Evolutionary conservation across 1,139 yeast species (phyloP), one percentile per base, ranked within the genome.

Genomic region (Lodderomyces elongisporus): DNA sequence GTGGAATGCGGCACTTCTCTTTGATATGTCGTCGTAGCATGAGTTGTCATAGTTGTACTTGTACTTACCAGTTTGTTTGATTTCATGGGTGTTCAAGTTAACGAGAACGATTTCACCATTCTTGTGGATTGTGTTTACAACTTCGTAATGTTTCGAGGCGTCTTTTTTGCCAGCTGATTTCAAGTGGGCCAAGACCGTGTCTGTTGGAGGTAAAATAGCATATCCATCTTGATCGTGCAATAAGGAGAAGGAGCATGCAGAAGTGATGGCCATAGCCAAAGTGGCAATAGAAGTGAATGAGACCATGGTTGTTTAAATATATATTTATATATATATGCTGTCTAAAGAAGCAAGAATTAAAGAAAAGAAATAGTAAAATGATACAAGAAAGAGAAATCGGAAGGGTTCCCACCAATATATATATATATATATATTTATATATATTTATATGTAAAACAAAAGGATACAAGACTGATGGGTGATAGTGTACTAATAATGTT

Each of bases 201-300:
- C 40, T 9, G 47, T 43, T 21, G 47, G 47, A 13, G 47, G 47
- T 35, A 43, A 42, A 17, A 43, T 37, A 3, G 46, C 42, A 28
- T 18, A 42, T n/a, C 47, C 47, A 20, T 34, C 33, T 20, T 31
- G 26, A 30, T 43, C 47, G 17, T 37, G 37, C 23, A 43, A 36
- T 24, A 43, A 39, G 21, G 32, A 30, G 25, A 43, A 42, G 8
- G 41, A 31, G 5, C 34, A 28, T 10, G 31, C 40, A 13, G 28
- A 13, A 10, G 37, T 21, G 15, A 24, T 22, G n/a, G 32, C 32
- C n/a, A 43, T 21, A n/a, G 42, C 36, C 27, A 41, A 31, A 4
- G 35, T 30, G 17, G 41, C 16, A 28, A 43, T 33, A 16, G 38
- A 30, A 14, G 40, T 40, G 15, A 42, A 35, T 10, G 47, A 42